phyloP scores from a whole-genome alignment of 2,329 filamentous ascomycete species.

The Basipetospora chlamydospora region DNA sequence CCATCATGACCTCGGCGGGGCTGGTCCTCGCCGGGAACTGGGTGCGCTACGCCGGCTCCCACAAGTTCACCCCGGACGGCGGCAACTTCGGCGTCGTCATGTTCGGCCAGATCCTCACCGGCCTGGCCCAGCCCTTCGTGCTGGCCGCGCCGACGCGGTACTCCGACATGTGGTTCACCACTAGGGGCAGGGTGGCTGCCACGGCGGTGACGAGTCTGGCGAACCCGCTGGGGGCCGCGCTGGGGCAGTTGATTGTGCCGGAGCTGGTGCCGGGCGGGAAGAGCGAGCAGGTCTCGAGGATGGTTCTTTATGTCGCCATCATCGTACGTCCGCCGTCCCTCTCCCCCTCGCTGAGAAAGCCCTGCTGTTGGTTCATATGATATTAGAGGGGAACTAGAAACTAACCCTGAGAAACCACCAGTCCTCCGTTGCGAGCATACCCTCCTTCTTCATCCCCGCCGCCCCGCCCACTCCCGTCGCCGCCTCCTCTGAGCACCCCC shows the following conservation, averaged over 20 bases:
- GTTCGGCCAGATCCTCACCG: constrained; percentile 83
- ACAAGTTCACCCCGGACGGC: constrained; percentile 27
- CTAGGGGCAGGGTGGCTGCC: constrained; percentile 60
- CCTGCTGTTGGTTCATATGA: neutral
- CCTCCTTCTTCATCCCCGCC: constrained; percentile 68
- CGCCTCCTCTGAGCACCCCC: constrained; percentile 47
- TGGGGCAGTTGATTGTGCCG: constrained; percentile 78
- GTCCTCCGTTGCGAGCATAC: constrained; percentile 51
- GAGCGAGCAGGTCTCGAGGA: constrained; percentile 53
- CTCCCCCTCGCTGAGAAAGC: neutral
- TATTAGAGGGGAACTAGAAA: too few species aligned
- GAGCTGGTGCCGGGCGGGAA: constrained; percentile 40
- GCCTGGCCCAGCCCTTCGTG: constrained; percentile 83
- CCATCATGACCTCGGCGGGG: constrained; percentile 58
- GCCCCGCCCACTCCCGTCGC: constrained; percentile 64
- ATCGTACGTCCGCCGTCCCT: constrained; percentile 56
- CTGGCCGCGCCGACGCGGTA: constrained; percentile 80
- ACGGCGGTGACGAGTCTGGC: constrained; percentile 75
- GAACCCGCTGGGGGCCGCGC: constrained; percentile 78
- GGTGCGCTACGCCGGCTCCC: constrained; percentile 67
- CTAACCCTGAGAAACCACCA: constrained; percentile 14
- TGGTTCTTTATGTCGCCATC: constrained; percentile 74
- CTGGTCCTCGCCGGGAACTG: constrained; percentile 77
- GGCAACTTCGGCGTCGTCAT: constrained; percentile 65
- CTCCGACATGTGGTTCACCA: constrained; percentile 86